Evolutionary conservation across 1,284 basidiomycete species (phyloP), one percentile per base, ranked within the genome.

Genomic region (Ceratobasidium papillatum): DNA sequence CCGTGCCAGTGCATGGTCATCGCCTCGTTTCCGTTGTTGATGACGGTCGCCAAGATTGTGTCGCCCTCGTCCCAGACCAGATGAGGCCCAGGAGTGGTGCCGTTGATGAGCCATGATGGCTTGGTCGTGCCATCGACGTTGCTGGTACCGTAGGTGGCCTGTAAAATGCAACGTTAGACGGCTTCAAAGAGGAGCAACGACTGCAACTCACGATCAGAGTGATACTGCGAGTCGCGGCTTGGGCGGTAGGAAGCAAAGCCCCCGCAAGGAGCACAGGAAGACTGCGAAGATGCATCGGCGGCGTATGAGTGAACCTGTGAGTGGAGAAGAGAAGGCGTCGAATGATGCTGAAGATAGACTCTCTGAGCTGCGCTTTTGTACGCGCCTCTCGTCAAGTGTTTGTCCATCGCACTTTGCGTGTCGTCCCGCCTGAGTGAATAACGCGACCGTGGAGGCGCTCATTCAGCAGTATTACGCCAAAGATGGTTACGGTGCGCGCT

Each of bases 31-130:
- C 56, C 45, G 30, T 75, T 63, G 58, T 75, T 72, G 61, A 47
- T 36, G 27, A 75, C 54, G 7, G 34, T 75, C 1, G 73, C 69
- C 7, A 49, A 32, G 45, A 76, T 49, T 30, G 74, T 71, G 47
- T 76, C 75, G 62, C 75, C 75, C 43, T 74, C 71, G 38, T 68
- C 65, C 45, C 56, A 62, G 62, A 61, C 45, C 11, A 74, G 52
- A 54, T 74, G 62, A 43, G 72, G 75, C 19, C 75, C 75, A 3
- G 75, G 75, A 14, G 75, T 74, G 32, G 61, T 51, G 41, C 75
- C 75, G 56, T 76, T 76, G 58, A 76, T 63, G 30, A 74, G 72
- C 36, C 58, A 76, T 1, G 65, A 63, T 11, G 36, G 32, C 32
- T 58, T 74, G 19, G 63, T 32, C 34, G 34, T 52, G 27, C 52